Percentiles rank a stretch among this genome's conserved stretches.
These are phyloP conservation scores for Plasmodium yoelii DNA, from an alignment of 169 alveolate species.

Conservation along the genomic window DNA sequence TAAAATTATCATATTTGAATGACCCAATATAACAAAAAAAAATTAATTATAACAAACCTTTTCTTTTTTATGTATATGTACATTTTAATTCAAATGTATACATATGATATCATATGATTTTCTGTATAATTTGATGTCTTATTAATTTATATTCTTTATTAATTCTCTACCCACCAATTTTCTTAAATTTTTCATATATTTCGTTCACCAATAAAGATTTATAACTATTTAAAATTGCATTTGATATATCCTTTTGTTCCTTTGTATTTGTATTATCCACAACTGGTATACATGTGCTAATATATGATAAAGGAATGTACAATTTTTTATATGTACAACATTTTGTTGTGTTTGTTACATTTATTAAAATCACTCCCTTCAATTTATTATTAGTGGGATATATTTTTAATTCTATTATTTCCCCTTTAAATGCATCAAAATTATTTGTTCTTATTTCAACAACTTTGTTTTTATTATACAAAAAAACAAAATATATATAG, in stretches of 20 bases:
- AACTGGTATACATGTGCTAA: slow-evolving; percentile 35
- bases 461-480: slow-evolving; percentile 29
- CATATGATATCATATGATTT: no score
- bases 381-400: slow-evolving; percentile 35
- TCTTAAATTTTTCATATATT: slow-evolving; percentile 63
- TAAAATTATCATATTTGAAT: no score
- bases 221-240: slow-evolving; percentile 27
- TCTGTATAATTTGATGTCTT: no score
- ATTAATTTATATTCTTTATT: background rate
- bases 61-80: no score
- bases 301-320: slow-evolving; percentile 39
- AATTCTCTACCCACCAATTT: slow-evolving; percentile 25
- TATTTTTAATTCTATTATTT: slow-evolving; percentile 40
- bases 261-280: background rate
- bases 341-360: slow-evolving; percentile 10
- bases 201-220: slow-evolving; percentile 48
- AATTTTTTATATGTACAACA: slow-evolving; percentile 11
- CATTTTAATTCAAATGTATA: no score
- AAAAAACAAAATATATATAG: slow-evolving; percentile 50
- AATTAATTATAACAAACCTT: no score
- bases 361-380: slow-evolving; percentile 47
- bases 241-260: slow-evolving; percentile 3
- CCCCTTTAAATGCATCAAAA: slow-evolving; percentile 42
- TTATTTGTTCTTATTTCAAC: slow-evolving; percentile 53
- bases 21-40: no score